Evolutionary conservation across 2,329 filamentous ascomycete genomes (phyloP).

Genomic region (Claviceps cyperi): DNA sequence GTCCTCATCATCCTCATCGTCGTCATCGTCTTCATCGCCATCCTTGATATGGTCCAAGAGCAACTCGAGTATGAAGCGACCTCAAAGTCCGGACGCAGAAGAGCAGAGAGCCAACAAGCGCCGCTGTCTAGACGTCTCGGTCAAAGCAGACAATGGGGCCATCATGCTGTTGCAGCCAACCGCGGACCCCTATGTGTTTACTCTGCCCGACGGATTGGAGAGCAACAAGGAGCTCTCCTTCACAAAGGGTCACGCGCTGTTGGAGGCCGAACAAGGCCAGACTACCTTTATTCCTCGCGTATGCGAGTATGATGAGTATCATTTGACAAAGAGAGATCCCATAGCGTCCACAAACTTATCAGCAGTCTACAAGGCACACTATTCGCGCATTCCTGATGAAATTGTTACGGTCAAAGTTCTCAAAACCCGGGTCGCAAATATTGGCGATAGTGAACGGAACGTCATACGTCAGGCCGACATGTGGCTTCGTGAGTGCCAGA

Average conservation of each 20-base stretch:
- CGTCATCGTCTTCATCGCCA: no score
- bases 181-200: constrained; percentile 36
- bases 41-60: constrained; percentile 16
- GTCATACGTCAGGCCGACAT: constrained; percentile 45
- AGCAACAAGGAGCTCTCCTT: constrained; percentile 31
- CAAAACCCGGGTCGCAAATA: constrained; percentile 32
- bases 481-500: constrained; percentile 43
- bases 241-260: constrained; percentile 32
- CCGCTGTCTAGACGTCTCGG: constrained; percentile 20
- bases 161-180: constrained; percentile 39
- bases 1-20: constrained; percentile 8
- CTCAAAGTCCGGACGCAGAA: constrained; percentile 29
- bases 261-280: constrained; percentile 35
- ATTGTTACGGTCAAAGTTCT: constrained; percentile 47
- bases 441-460: constrained; percentile 33
- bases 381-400: constrained; percentile 36
- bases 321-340: constrained; percentile 39
- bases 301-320: constrained; percentile 37
- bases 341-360: constrained; percentile 41
- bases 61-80: constrained; percentile 37
- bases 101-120: constrained; percentile 30
- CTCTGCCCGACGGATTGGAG: constrained; percentile 31
- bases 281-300: constrained; percentile 34
- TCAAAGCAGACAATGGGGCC: constrained; percentile 30
- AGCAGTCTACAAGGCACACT: constrained; percentile 39